Percentiles rank a stretch among this genome's conserved stretches.
Conservation (phyloP, 306 rosid genomes). For the Vachellia pachyceras region DNA sequence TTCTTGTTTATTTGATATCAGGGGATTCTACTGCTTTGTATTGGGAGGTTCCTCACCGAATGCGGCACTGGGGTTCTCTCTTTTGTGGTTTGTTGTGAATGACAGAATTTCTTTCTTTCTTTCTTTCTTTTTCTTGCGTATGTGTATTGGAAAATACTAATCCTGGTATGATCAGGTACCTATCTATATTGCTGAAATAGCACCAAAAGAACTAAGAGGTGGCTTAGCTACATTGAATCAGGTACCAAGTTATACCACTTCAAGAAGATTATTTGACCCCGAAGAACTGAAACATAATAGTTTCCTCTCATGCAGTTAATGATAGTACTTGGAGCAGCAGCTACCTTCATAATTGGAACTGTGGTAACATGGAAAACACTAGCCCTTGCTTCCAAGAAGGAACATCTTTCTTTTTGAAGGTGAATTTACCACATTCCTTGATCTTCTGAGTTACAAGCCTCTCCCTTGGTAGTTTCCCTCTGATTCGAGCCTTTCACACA, state of each 20-base stretch:
- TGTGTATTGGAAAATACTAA: not conserved
- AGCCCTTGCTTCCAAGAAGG: slow-evolving; percentile 44
- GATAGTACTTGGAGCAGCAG: slow-evolving; percentile 11
- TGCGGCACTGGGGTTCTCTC: slow-evolving; percentile 21
- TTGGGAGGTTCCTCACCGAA: slow-evolving; percentile 3
- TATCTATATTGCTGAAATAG: slow-evolving; percentile 21
- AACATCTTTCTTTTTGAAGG: slow-evolving; percentile 43
- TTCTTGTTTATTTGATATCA: not conserved
- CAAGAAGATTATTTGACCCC: not conserved
- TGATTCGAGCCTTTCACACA: not conserved
- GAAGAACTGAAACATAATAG: not conserved
- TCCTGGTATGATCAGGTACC: not conserved
- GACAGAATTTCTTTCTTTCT: not conserved
- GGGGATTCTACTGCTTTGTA: slow-evolving; percentile 2
- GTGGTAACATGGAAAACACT: slow-evolving; percentile 13
- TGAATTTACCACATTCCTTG: not conserved
- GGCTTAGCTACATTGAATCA: slow-evolving; percentile 23
- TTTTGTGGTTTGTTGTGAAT: slow-evolving; percentile 9
- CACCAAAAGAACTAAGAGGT: slow-evolving; percentile 21
- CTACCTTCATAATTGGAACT: slow-evolving; percentile 15
- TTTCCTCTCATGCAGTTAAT: slow-evolving; percentile 9
- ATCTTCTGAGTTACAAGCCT: not conserved
- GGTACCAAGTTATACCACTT: not conserved
- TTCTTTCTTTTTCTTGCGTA: not conserved
- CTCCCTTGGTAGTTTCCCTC: no score